phyloP scores from a whole-genome alignment of 2,329 filamentous ascomycete genomes.

The Helminthosporium solani region DNA sequence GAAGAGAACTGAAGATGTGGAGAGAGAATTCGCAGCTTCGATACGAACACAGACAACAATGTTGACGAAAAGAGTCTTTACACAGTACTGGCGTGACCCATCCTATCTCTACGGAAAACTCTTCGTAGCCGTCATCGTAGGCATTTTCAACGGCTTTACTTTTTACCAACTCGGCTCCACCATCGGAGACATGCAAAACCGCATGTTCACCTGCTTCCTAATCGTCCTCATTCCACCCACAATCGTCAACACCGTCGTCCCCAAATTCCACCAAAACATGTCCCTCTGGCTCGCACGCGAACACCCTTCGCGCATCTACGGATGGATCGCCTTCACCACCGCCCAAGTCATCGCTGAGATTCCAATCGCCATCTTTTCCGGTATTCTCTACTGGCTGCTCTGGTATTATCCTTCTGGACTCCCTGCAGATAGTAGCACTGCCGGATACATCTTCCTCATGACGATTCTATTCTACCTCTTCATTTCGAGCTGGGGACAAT shows the following conservation, averaged over 20 bases:
- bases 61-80: slow-evolving; percentile 69
- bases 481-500: slow-evolving; percentile 74
- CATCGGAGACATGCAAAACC: slow-evolving; percentile 70
- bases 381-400: slow-evolving; percentile 68
- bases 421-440: slow-evolving; percentile 62
- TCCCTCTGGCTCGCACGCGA: slow-evolving; percentile 73
- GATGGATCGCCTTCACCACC: slow-evolving; percentile 74
- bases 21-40: slow-evolving; percentile 66
- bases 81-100: slow-evolving; percentile 73
- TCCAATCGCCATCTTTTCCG: slow-evolving; percentile 65
- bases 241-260: slow-evolving; percentile 70
- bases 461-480: slow-evolving; percentile 76
- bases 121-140: slow-evolving; percentile 69
- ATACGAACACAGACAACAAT: slow-evolving; percentile 62
- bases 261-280: slow-evolving; percentile 76
- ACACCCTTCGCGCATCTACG: slow-evolving; percentile 72
- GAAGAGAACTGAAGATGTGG: slow-evolving; percentile 40
- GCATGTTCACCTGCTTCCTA: slow-evolving; percentile 72
- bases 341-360: slow-evolving; percentile 73
- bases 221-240: slow-evolving; percentile 63
- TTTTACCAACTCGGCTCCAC: slow-evolving; percentile 69
- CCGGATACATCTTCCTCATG: slow-evolving; percentile 79
- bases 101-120: slow-evolving; percentile 76
- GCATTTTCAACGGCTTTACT: slow-evolving; percentile 78
- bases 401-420: slow-evolving; percentile 79